A percentile compares a stretch with the other conserved stretches of the same genome.
Evolutionary conservation across 2,329 filamentous ascomycete genomes (phyloP).

Genomic region (Diplodia scrobiculata): DNA sequence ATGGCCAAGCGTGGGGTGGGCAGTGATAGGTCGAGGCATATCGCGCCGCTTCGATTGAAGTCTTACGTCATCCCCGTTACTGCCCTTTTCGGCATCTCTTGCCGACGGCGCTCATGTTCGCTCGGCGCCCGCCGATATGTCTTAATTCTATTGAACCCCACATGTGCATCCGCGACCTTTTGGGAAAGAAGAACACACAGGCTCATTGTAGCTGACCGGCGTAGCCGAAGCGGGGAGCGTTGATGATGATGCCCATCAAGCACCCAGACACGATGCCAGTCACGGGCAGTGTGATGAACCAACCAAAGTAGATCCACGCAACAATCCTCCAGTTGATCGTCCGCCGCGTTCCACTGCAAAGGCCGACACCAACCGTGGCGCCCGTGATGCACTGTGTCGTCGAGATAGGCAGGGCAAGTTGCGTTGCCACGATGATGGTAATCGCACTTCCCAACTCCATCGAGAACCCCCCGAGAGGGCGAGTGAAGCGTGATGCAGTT

Average conservation of each 20-base stretch:
- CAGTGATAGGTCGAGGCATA: not conserved
- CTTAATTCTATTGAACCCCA: too few species aligned
- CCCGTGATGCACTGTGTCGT: slow-evolving; percentile 62
- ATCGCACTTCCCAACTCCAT: slow-evolving; percentile 54
- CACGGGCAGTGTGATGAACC: slow-evolving; percentile 62
- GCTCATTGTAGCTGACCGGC: not conserved
- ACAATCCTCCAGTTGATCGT: slow-evolving; percentile 67
- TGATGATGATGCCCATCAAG: slow-evolving; percentile 64
- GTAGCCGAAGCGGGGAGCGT: slow-evolving; percentile 52
- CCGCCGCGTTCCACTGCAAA: slow-evolving; percentile 61
- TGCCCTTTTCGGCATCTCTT: slow-evolving; percentile 18
- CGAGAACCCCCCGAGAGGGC: slow-evolving; percentile 57
- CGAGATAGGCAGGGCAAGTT: slow-evolving; percentile 59
- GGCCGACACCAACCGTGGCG: slow-evolving; percentile 63
- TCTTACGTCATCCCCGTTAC: slow-evolving; percentile 23
- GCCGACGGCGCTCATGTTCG: slow-evolving; percentile 1
- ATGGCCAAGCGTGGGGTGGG: not conserved
- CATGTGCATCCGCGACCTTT: too few species aligned
- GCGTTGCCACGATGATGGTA: slow-evolving; percentile 66
- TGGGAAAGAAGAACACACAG: too few species aligned
- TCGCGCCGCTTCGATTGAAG: not conserved
- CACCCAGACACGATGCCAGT: slow-evolving; percentile 61
- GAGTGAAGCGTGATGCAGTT: slow-evolving; percentile 66
- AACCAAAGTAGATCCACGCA: slow-evolving; percentile 61
- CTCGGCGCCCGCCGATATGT: not conserved